Evolutionary conservation across 345 rosid genomes (phyloP), one percentile per base, ranked within the genome.

Genomic region (Hypericum androsaemum): DNA sequence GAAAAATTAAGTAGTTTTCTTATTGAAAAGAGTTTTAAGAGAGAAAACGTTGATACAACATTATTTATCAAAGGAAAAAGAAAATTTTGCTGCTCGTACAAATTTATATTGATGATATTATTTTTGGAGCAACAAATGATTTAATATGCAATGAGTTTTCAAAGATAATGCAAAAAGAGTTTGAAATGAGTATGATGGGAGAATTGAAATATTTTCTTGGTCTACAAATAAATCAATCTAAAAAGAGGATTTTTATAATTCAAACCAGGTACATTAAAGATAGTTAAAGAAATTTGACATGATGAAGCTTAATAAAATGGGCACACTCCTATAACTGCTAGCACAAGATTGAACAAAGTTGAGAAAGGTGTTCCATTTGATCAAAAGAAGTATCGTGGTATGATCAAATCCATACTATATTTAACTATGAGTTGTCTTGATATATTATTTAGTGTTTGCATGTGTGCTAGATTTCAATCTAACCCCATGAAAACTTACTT

Each of bases 151-250:
- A 6, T 14, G 12, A 43, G 11, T 6, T 6, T 11, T 43, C 6
- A 5, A 43, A 43, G 12, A 6, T 14, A 12, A 43, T 43, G 46
- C 10, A 7, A 7, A 6, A 6, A 6, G 8, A 5, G 10, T 43
- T 43, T 43, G 46, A 43, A 43, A 43, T 43, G 46, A 43, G 46
- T 10, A 43, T n/a, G n/a, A n/a, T n/a, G n/a, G n/a, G n/a, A n/a
- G n/a, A n/a, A n/a, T n/a, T n/a, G n/a, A n/a, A n/a, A n/a, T n/a
- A n/a, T n/a, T n/a, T n/a, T n/a, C n/a, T n/a, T n/a, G n/a, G n/a
- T n/a, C n/a, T n/a, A n/a, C n/a, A n/a, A n/a, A n/a, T n/a, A n/a
- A n/a, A n/a, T n/a, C n/a, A n/a, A n/a, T n/a, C n/a, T n/a, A n/a
- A n/a, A n/a, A n/a, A n/a, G n/a, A n/a, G n/a, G n/a, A n/a, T n/a